Percentiles rank a stretch among this genome's conserved stretches.
Evolutionary conservation across 1,284 basidiomycete genomes (phyloP).

Genomic region (Volvariella volvacea): DNA sequence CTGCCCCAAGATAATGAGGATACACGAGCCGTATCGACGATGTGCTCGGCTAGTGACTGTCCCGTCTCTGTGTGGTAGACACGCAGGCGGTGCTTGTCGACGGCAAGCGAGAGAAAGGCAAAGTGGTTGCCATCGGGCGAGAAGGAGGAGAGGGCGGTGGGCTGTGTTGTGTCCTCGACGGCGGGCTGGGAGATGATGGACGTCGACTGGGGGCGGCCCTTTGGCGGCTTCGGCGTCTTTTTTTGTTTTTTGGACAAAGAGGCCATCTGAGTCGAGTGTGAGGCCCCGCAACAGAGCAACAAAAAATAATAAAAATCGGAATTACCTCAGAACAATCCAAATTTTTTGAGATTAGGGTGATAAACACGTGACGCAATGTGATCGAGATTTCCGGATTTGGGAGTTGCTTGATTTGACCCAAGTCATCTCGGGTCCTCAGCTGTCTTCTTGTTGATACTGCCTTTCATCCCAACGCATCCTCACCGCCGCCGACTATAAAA

Average conservation of each 20-base stretch:
- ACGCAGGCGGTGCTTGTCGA: slow-evolving; percentile 70
- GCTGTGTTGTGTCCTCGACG: slow-evolving; percentile 40
- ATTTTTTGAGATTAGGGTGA: slow-evolving; percentile 12
- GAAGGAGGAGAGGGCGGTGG: slow-evolving; percentile 50
- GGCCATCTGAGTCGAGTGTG: slow-evolving; percentile 9
- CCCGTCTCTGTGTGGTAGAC: slow-evolving; percentile 55
- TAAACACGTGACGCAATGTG: slow-evolving; percentile 4
- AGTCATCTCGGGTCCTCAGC: too few relatives aligned
- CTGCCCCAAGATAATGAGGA: slow-evolving; percentile 48
- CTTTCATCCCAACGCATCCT: slow-evolving; percentile 6
- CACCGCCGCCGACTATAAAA: slow-evolving; percentile 6
- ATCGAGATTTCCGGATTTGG: too few relatives aligned
- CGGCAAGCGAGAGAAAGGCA: slow-evolving; percentile 59
- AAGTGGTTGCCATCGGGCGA: slow-evolving; percentile 55
- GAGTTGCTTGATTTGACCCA: too few relatives aligned
- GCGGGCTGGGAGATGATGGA: slow-evolving; percentile 55
- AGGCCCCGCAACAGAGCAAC: too few relatives aligned
- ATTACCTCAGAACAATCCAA: too few relatives aligned
- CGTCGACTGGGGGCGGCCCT: slow-evolving; percentile 46
- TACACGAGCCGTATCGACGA: slow-evolving; percentile 49
- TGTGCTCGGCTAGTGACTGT: slow-evolving; percentile 51
- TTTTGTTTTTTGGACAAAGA: slow-evolving; percentile 34
- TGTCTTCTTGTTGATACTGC: background rate
- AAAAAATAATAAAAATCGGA: background rate
- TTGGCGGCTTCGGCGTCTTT: slow-evolving; percentile 42